Evolutionary conservation across 1,284 basidiomycete species (phyloP).

Genomic region (Austroboletus novae-zelandiae): DNA sequence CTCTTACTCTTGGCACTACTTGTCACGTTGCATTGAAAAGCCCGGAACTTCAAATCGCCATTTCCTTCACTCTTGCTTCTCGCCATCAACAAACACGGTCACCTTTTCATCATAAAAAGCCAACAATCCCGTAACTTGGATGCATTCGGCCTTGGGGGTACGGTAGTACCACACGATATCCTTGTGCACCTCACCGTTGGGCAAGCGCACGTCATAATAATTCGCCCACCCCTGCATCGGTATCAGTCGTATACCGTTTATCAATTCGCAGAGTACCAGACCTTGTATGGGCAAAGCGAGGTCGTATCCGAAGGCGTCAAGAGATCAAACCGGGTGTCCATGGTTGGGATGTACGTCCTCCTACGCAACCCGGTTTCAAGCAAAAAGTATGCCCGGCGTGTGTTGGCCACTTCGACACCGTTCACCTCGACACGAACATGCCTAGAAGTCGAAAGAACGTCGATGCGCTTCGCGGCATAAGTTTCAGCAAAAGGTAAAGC

Average conservation of each 20-base stretch:
- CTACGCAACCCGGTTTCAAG: conserved; percentile 57
- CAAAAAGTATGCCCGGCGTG: conserved; percentile 50
- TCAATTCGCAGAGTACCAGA: conserved; percentile 18
- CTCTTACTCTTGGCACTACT: background rate
- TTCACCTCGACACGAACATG: conserved; percentile 59
- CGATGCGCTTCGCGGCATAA: conserved; percentile 48
- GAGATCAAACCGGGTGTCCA: conserved; percentile 51
- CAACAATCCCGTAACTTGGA: conserved; percentile 50
- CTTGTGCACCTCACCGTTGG: conserved; percentile 42
- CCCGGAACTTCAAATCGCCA: background rate
- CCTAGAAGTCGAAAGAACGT: conserved; percentile 57
- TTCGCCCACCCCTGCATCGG: conserved; percentile 52
- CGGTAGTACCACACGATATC: conserved; percentile 66
- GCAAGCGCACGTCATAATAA: conserved; percentile 52
- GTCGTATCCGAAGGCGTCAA: conserved; percentile 46
- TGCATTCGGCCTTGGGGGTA: conserved; percentile 48
- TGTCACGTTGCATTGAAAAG: background rate
- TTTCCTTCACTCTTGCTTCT: conserved; percentile 38
- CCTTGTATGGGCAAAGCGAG: conserved; percentile 65
- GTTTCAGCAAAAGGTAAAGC: too few relatives aligned
- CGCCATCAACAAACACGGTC: conserved; percentile 62
- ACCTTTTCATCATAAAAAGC: conserved; percentile 69
- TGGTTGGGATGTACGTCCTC: conserved; percentile 60
- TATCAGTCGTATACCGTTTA: background rate
- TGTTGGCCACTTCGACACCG: conserved; percentile 61